Conservation (phyloP, 1,284 basidiomycete genomes). For the Austroboletus rostrupii region DNA sequence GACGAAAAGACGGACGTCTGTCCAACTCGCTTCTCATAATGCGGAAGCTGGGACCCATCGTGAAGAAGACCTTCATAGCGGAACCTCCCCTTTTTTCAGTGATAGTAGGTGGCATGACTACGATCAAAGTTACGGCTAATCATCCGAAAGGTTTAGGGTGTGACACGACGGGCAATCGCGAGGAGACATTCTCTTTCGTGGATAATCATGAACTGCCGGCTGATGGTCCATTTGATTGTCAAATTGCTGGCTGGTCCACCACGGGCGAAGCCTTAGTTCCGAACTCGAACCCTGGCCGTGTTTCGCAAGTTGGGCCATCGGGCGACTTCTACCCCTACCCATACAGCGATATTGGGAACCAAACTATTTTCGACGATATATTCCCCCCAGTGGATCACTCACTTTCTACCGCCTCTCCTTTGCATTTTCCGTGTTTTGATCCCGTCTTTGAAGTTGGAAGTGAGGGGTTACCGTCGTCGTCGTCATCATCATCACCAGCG, state of each 20-base stretch:
- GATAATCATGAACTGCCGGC: slow-evolving; percentile 4
- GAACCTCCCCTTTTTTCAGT: slow-evolving; percentile 2
- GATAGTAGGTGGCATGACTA: slow-evolving; percentile 15
- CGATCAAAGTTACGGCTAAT: slow-evolving; percentile 8
- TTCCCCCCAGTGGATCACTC: slow-evolving; percentile 7
- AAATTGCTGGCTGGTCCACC: slow-evolving; percentile 3
- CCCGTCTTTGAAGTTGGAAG: slow-evolving; percentile 15
- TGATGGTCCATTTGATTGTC: slow-evolving; percentile 7
- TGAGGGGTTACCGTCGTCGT: slow-evolving; percentile 20
- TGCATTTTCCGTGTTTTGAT: slow-evolving; percentile 9
- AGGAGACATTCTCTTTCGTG: not conserved
- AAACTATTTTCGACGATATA: slow-evolving; percentile 7
- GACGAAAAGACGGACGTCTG: not conserved
- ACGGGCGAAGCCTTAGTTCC: slow-evolving; percentile 2
- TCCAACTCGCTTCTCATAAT: slow-evolving; percentile 1
- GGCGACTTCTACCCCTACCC: slow-evolving; percentile 4
- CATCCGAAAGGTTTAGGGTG: slow-evolving; percentile 11
- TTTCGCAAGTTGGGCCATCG: not conserved
- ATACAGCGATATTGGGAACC: slow-evolving; percentile 2
- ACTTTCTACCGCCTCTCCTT: slow-evolving; percentile 8
- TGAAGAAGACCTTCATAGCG: slow-evolving; percentile 7
- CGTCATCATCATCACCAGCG: slow-evolving; percentile 25
- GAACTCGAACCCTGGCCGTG: slow-evolving; percentile 5
- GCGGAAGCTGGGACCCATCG: slow-evolving; percentile 1
- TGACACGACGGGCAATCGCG: not conserved